Conservation (phyloP, 129 eudicot species). For the Centaurea solstitialis region DNA sequence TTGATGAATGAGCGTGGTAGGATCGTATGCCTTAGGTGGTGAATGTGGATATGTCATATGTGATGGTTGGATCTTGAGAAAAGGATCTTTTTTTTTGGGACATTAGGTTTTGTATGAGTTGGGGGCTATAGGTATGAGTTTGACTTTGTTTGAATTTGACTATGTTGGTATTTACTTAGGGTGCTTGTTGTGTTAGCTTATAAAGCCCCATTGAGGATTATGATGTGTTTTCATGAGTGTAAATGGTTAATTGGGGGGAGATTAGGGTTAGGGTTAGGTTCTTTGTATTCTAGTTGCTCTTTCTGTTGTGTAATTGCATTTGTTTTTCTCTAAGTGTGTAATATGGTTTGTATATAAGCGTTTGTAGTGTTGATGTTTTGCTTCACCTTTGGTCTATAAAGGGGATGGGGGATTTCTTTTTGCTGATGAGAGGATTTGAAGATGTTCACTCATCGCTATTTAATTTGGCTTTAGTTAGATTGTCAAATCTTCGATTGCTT, state of each 20-base stretch:
- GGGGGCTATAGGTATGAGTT: neutral
- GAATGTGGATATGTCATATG: constrained; percentile 21
- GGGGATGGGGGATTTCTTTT: neutral
- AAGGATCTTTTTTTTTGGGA: constrained; percentile 18
- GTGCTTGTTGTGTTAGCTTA: constrained; percentile 8
- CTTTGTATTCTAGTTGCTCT: neutral
- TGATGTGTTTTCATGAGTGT: no score
- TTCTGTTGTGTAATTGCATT: neutral
- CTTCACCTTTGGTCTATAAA: neutral
- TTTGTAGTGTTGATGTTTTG: constrained; percentile 6
- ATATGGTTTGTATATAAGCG: constrained; percentile 5
- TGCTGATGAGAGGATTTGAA: neutral
- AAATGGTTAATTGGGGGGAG: constrained; percentile 18
- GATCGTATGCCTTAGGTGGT: constrained; percentile 1
- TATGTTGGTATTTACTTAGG: neutral
- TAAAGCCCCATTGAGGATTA: neutral
- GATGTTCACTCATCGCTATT: neutral
- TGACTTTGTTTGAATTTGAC: constrained; percentile 5
- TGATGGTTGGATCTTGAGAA: constrained; percentile 34
- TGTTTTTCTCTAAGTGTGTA: neutral
- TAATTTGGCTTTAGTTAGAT: neutral
- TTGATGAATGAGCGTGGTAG: neutral
- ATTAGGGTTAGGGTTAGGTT: constrained; percentile 1
- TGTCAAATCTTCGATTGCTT: constrained; percentile 3
- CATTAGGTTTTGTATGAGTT: neutral